These are phyloP conservation scores for Nicotiana undulata DNA, from an alignment of 257 asterid species.

Conservation along the genomic window DNA sequence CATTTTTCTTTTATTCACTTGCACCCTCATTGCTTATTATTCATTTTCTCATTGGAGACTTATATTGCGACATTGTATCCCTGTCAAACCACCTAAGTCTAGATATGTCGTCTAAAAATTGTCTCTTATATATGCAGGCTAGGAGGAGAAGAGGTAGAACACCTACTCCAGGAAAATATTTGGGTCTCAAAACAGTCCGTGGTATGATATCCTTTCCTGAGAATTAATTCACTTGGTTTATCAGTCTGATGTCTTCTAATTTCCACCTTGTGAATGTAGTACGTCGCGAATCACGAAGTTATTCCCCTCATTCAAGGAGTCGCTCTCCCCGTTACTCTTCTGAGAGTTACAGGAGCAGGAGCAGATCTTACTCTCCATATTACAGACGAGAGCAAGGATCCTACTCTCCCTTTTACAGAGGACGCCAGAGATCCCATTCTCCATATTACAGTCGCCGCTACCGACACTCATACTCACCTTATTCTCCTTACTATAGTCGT, in stretches of 20 bases:
- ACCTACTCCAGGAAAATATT: conserved; percentile 88
- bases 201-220: conserved; percentile 37
- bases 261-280: conserved; percentile 18
- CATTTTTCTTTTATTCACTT: conserved; percentile 37
- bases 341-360: conserved; percentile 40
- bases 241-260: neutral
- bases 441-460: conserved; percentile 15
- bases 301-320: conserved; percentile 36
- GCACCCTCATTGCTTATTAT: neutral
- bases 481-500: conserved; percentile 26
- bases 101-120: neutral
- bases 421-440: conserved; percentile 22
- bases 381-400: conserved; percentile 2
- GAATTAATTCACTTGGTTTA: neutral
- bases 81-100: neutral
- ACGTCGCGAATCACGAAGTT: conserved; percentile 43
- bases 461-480: conserved; percentile 3
- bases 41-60: neutral
- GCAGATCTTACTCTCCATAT: conserved; percentile 19
- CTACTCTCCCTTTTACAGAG: conserved; percentile 5
- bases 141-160: conserved; percentile 83
- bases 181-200: conserved; percentile 46
- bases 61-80: neutral
- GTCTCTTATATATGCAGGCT: conserved; percentile 44
- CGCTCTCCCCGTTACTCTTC: conserved; percentile 46